A percentile compares a stretch with the other conserved stretches of the same genome.
These are phyloP conservation scores for Carex scoparia DNA, from an alignment of 176 grass and related monocot genomes.

Conservation along the genomic window DNA sequence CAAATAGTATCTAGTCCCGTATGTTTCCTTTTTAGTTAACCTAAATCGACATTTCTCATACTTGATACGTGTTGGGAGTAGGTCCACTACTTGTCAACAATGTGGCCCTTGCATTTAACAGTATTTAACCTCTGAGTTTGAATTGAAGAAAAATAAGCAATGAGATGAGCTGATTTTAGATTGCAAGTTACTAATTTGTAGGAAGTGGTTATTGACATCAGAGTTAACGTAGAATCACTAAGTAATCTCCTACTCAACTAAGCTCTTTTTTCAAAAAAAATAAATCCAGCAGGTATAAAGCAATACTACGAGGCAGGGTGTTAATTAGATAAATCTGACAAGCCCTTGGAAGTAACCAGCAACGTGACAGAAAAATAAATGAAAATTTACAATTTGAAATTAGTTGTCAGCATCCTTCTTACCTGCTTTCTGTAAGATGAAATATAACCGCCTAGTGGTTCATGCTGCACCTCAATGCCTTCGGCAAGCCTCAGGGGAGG, in stretches of 20 bases:
- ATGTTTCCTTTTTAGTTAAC: not conserved
- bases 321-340: not conserved
- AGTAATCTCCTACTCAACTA: not conserved
- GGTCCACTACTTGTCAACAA: not conserved
- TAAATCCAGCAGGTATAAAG: not conserved
- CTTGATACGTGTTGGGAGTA: not conserved
- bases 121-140: not conserved
- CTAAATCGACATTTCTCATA: not conserved
- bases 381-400: not conserved
- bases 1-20: not conserved
- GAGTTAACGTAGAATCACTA: not conserved
- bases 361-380: not conserved
- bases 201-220: not conserved
- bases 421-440: conserved; percentile 96
- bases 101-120: not conserved
- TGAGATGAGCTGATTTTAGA: not conserved
- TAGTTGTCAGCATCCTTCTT: conserved; percentile 22
- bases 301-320: not conserved
- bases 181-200: not conserved
- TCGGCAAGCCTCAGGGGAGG: conserved; percentile 86
- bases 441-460: conserved; percentile 77
- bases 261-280: not conserved
- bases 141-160: not conserved
- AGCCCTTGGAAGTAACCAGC: not conserved
- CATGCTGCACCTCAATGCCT: conserved; percentile 84